Conservation (phyloP, 1,139 yeast genomes). For the Pichia sp. region DNA sequence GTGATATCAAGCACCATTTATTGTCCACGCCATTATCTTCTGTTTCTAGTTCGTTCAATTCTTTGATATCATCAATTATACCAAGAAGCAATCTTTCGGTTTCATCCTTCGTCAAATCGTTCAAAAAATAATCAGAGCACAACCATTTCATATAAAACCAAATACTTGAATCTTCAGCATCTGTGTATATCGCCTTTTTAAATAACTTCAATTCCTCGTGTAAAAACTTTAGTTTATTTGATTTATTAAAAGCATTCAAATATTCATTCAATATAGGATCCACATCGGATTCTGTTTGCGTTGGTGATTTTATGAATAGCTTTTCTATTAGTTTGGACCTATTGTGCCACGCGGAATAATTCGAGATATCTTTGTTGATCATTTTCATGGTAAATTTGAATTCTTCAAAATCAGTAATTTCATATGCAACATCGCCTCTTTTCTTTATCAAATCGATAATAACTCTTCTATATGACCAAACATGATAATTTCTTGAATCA, state of each 20-base stretch:
- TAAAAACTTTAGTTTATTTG: constrained; percentile 30
- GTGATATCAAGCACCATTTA: constrained; percentile 59
- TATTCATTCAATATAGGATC: constrained; percentile 16
- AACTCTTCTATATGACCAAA: constrained; percentile 88
- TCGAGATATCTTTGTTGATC: constrained; percentile 78
- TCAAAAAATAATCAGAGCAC: constrained; percentile 44
- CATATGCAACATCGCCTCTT: constrained; percentile 18
- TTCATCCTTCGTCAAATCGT: constrained; percentile 10
- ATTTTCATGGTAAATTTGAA: constrained; percentile 70
- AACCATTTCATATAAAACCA: constrained; percentile 91
- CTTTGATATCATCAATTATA: constrained; percentile 29
- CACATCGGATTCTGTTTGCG: constrained; percentile 5
- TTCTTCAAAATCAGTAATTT: constrained; percentile 35
- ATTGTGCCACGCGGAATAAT: constrained; percentile 95
- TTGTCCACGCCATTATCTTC: constrained; percentile 51
- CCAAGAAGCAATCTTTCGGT: constrained; percentile 19
- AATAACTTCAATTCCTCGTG: constrained; percentile 56
- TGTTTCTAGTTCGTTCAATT: constrained; percentile 53
- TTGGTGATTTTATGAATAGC: constrained; percentile 29
- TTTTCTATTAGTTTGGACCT: constrained; percentile 61
- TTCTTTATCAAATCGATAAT: constrained; percentile 42
- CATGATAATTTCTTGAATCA: constrained; percentile 86
- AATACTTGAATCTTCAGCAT: constrained; percentile 87
- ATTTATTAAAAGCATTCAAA: constrained; percentile 16
- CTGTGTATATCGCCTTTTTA: constrained; percentile 83